Evolutionary conservation across 257 asterid species (phyloP), one percentile per base, ranked within the genome.

Genomic region (Salvia splendens): DNA sequence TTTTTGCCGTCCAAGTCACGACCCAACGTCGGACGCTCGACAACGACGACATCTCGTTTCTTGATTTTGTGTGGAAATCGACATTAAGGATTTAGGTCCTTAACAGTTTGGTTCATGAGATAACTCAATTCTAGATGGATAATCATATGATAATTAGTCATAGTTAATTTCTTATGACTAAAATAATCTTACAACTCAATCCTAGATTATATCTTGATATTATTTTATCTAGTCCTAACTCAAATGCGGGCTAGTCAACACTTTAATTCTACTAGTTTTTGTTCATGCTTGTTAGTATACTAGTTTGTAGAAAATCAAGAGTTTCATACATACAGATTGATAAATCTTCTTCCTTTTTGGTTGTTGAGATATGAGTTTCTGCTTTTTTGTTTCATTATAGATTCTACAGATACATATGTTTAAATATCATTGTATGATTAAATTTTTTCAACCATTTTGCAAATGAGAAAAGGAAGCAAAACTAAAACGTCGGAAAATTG

Each of bases 211-310:
- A n/a, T n/a, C n/a, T n/a, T n/a, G n/a, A n/a, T n/a, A n/a, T n/a
- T n/a, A n/a, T n/a, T n/a, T n/a, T n/a, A n/a, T n/a, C 30, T 12
- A 73, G 48, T 54, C 24, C 49, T 17, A 36, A 56, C 24, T 41
- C 71, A 1, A 36, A n/a, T 14, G 40, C 20, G 30, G 42, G 64
- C 57, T 12, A 30, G 20, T 32, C 11, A 55, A 57, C 6, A 33
- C 63, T 30, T 4, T 51, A 8, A 2, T 0, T 24, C 17, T 16
- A 2, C 20, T 52, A 20, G 12, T 52, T 20, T 15, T 12, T 14
- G 2, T 33, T 16, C 14, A 17, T 5, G 49, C 16, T 60, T 40
- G 35, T 60, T 6, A 57, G 45, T 33, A 32, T 17, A 3, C 8
- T 38, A 38, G 12, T 59, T 38, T 36, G 64, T 58, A 57, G 64